Evolutionary conservation across 2,329 filamentous ascomycete species (phyloP), one percentile per base, ranked within the genome.

Genomic region (Paraconiothyrium sp.): DNA sequence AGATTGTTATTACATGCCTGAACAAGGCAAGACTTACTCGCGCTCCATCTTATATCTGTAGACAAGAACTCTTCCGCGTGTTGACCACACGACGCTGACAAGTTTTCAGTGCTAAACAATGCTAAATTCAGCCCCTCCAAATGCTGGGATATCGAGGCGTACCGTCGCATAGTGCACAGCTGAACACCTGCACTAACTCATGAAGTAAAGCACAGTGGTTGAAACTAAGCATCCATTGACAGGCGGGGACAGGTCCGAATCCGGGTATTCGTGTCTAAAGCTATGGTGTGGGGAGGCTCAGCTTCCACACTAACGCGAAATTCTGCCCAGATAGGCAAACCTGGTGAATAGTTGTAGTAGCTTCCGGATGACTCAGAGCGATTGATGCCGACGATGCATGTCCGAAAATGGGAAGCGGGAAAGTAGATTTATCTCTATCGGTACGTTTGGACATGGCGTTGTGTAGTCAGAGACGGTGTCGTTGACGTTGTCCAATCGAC

Each of bases 401-500:
- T 16, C 30, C 13, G 32, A 51, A 3, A 37, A 4, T 37, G 6
- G 32, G 1, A 22, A 11, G 16, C n/a, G 5, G n/a, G 20, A 20
- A 16, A 9, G 20, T 35, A 24, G 32, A 20, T 4, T 24, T 22
- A 43, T 30, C 22, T 20, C 10, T 43, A 54, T 52, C 34, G 32
- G 37, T 35, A 50, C 4, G 27, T 14, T 14, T 27, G 6, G 10
- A 35, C 32, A n/a, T 24, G 37, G 22, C 20, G 51, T 30, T 54
- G 11, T 54, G 24, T 22, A 24, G 16, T 54, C 27, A 16, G 27
- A 8, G 16, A 54, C 20, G 51, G 51, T 22, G 24, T 54, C 7
- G 37, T 43, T 20, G 24, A 43, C 3, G 51, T 43, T 3, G 8
- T 43, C 51, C 51, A 54, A 54, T 54, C 24, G 37, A 44, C 43